These are phyloP conservation scores for Polygonum maritimum DNA, from an alignment of 148 eudicot species.

Conservation along the genomic window DNA sequence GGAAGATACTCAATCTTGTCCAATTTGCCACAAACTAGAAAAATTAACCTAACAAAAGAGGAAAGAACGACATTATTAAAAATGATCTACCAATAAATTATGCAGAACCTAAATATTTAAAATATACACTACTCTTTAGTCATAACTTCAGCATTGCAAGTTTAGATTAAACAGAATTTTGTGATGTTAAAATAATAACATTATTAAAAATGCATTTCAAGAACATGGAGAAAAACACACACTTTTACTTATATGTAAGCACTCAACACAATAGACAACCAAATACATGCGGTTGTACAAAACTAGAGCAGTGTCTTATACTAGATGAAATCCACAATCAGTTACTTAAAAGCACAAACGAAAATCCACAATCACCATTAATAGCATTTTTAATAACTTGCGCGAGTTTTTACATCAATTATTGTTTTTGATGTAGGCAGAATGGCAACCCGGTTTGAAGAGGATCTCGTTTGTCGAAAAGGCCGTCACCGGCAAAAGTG, in stretches of 20 bases:
- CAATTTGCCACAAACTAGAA: too few species aligned
- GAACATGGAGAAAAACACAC: background rate
- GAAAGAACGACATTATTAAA: background rate
- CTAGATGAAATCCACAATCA: background rate
- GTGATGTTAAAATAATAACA: background rate
- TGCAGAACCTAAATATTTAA: background rate
- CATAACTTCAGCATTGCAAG: background rate
- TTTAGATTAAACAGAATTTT: background rate
- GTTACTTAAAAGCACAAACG: too few species aligned
- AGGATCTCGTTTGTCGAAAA: too few species aligned
- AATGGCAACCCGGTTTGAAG: too few species aligned
- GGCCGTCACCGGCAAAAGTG: too few species aligned
- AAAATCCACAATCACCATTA: too few species aligned
- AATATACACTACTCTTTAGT: background rate
- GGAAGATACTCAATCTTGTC: too few species aligned
- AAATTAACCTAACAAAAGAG: background rate
- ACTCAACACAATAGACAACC: background rate
- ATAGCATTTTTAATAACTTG: too few species aligned
- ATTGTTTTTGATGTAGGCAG: too few species aligned
- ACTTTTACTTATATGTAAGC: background rate
- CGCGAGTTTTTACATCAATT: too few species aligned
- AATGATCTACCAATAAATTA: too few species aligned
- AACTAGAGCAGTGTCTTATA: background rate
- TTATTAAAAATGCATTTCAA: background rate
- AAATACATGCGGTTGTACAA: background rate